Evolutionary conservation across 805 yeast species (phyloP).

Genomic region (Pichia thaimueangensis): DNA sequence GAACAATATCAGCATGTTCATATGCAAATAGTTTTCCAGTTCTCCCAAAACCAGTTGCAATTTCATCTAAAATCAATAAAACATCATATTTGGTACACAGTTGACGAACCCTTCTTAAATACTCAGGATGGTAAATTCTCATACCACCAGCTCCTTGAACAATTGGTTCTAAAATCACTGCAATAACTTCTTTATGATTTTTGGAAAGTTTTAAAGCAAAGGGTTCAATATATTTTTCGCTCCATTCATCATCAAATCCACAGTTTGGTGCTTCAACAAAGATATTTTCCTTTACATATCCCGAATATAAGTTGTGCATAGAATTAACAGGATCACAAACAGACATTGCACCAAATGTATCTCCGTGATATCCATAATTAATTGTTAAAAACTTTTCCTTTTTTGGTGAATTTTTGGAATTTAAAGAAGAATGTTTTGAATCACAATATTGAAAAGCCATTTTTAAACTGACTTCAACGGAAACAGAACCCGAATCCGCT

Average conservation of each 20-base stretch:
- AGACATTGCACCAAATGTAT: slow-evolving; percentile 12
- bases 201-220: slow-evolving; percentile 5
- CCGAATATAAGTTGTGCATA: slow-evolving; percentile 10
- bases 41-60: slow-evolving; percentile 52
- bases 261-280: slow-evolving; percentile 9
- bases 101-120: slow-evolving; percentile 25
- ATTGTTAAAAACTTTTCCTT: slow-evolving; percentile 5
- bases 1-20: slow-evolving; percentile 38
- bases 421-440: too few species aligned
- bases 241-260: slow-evolving; percentile 5
- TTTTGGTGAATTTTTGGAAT: neutral
- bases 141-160: slow-evolving; percentile 21
- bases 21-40: slow-evolving; percentile 42
- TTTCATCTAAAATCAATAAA: slow-evolving; percentile 44
- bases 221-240: slow-evolving; percentile 1
- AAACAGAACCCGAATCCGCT: slow-evolving; percentile 10
- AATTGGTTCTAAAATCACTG: slow-evolving; percentile 17
- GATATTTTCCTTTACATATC: slow-evolving; percentile 9
- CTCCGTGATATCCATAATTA: slow-evolving; percentile 11
- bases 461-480: slow-evolving; percentile 9
- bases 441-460: slow-evolving; percentile 11
- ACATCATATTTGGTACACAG: slow-evolving; percentile 45
- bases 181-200: slow-evolving; percentile 12
- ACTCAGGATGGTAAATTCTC: slow-evolving; percentile 12
- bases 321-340: slow-evolving; percentile 10